A percentile compares a stretch with the other conserved stretches of the same genome.
These are phyloP conservation scores for Kodamaea derodonti DNA, from an alignment of 1,139 yeast genomes.

Conservation along the genomic window DNA sequence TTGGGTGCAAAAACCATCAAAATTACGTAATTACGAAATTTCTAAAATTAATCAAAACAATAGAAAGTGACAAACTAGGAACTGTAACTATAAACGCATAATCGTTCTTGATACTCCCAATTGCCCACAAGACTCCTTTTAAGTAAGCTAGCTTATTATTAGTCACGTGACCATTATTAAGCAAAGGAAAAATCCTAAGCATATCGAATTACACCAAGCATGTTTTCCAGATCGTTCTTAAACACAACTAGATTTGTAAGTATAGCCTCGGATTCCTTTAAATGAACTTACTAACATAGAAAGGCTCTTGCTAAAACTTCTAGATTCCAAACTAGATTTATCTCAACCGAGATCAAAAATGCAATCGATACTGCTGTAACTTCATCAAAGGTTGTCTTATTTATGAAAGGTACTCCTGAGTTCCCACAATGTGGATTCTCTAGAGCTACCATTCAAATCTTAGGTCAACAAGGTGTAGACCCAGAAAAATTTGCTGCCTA, in stretches of 20 bases:
- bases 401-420: slow-evolving; percentile 97
- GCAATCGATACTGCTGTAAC: slow-evolving; percentile 84
- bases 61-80: too few species aligned
- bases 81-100: too few species aligned
- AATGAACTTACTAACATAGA: neutral
- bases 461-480: slow-evolving; percentile 97
- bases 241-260: slow-evolving; percentile 20
- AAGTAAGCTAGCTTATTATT: too few species aligned
- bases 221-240: slow-evolving; percentile 25
- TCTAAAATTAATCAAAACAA: too few species aligned
- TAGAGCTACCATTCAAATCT: slow-evolving; percentile 85
- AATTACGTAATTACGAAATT: too few species aligned
- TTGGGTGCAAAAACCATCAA: too few species aligned
- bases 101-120: too few species aligned
- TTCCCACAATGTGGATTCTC: slow-evolving; percentile 98
- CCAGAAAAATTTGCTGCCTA: slow-evolving; percentile 95
- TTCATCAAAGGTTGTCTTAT: slow-evolving; percentile 90
- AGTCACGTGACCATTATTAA: too few species aligned
- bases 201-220: too few species aligned
- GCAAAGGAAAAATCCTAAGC: too few species aligned
- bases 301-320: slow-evolving; percentile 6
- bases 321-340: slow-evolving; percentile 36
- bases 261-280: slow-evolving; percentile 4
- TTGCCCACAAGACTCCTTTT: too few species aligned
- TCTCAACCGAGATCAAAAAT: slow-evolving; percentile 72